Evolutionary conservation across 2,329 filamentous ascomycete genomes (phyloP), one percentile per base, ranked within the genome.

Genomic region (Claviceps paspali): DNA sequence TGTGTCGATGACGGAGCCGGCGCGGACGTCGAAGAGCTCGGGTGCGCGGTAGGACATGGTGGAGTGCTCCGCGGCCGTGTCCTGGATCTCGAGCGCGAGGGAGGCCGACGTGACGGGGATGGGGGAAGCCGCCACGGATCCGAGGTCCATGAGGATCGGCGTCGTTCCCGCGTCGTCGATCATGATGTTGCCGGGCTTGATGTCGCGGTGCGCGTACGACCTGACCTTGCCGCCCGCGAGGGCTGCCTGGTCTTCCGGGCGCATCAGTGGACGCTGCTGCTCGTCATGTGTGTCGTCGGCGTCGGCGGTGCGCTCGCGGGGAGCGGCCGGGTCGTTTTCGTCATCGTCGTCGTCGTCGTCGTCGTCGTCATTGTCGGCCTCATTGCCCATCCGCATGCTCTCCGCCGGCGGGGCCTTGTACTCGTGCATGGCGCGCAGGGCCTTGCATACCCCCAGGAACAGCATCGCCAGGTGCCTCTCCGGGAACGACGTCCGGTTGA

Each of bases 141-240:
- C 91, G 18, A 98, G 76, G 55, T 98, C 91, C 91, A 98, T 98
- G 26, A 98, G 73, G 49, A 98, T 91, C 3, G 91, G 88, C 22
- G 78, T 79, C 41, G 77, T 73, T 47, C 91, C 91, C 49, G 85
- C 77, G 55, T 96, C 88, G 47, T 83, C 81, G 47, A 98, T 94
- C 91, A 98, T 98, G 54, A 98, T 93, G 62, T 98, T 98, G 41
- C 86, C 73, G 50, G 91, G 91, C 60, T 98, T 98, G 57, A 98
- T 94, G 60, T 98, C 91, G 47, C 91, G 71, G 60, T 98, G 91
- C 43, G 91, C 83, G 57, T 94, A 98, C 15, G 86, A 83, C 48
- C 82, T 70, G 42, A 74, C 65, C 40, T 76, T 74, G 35, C 45
- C 42, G 12, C 28, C n/a, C n/a, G n/a, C n/a, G n/a, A n/a, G n/a